phyloP scores from a whole-genome alignment of 441 rosid species.

The Populus hybrid region DNA sequence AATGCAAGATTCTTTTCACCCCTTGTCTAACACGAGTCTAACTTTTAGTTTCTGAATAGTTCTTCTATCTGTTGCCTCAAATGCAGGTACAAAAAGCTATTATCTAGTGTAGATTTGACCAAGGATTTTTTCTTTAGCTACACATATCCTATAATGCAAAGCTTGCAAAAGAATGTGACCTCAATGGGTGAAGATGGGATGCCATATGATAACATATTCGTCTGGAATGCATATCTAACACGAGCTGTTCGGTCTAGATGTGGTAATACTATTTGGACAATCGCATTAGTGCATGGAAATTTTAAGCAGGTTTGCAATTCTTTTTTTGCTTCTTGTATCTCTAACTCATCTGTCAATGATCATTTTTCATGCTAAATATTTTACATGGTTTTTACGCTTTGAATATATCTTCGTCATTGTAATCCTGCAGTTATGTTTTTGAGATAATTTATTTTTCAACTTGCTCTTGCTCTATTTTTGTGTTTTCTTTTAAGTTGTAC shows the following conservation, averaged over 20 bases:
- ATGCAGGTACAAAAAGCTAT: slow-evolving; percentile 93
- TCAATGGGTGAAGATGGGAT: slow-evolving; percentile 64
- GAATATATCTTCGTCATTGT: background rate
- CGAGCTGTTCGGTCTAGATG: slow-evolving; percentile 81
- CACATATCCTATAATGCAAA: slow-evolving; percentile 96
- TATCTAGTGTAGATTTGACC: slow-evolving; percentile 97
- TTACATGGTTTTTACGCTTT: background rate
- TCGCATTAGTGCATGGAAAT: slow-evolving; percentile 94
- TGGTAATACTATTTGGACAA: slow-evolving; percentile 88
- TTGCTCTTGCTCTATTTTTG: background rate
- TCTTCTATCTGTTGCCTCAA: slow-evolving; percentile 16
- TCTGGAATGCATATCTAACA: slow-evolving; percentile 88
- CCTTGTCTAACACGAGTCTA: background rate
- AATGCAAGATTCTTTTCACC: background rate
- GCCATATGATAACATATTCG: slow-evolving; percentile 87
- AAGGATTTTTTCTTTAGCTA: slow-evolving; percentile 98
- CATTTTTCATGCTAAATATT: background rate
- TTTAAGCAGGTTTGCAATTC: slow-evolving; percentile 75
- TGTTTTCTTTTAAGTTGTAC: background rate
- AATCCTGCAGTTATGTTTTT: background rate
- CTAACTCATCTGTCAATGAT: background rate
- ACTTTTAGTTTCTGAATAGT: background rate
- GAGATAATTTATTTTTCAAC: background rate
- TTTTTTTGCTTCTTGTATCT: slow-evolving; percentile 3
- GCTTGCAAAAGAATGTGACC: slow-evolving; percentile 81